phyloP scores from a whole-genome alignment of 2,329 filamentous ascomycete genomes.

The Akanthomyces uredinophilus region DNA sequence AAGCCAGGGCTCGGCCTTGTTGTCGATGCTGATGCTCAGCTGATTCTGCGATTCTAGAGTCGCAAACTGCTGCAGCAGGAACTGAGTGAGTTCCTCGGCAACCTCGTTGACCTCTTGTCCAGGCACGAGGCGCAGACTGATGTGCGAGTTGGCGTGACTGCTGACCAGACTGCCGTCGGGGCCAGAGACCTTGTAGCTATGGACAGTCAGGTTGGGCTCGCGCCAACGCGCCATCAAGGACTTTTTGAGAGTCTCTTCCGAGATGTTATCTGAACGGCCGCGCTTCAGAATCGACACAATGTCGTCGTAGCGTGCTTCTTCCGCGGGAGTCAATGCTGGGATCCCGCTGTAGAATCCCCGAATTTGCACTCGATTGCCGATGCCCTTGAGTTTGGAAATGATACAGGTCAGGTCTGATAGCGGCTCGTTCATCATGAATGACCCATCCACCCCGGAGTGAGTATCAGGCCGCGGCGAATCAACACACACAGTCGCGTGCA shows the following conservation, averaged over 20 bases:
- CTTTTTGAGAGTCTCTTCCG: constrained; percentile 66
- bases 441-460: constrained; percentile 96
- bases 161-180: constrained; percentile 91
- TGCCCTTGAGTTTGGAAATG: constrained; percentile 75
- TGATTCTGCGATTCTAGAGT: constrained; percentile 74
- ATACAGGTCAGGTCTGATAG: constrained; percentile 85
- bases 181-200: constrained; percentile 87
- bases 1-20: constrained; percentile 93
- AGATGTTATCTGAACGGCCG: constrained; percentile 57
- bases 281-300: constrained; percentile 73
- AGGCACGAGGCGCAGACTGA: constrained; percentile 88
- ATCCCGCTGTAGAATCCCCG: constrained; percentile 87
- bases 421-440: constrained; percentile 81
- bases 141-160: constrained; percentile 77
- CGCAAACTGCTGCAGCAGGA: constrained; percentile 66
- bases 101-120: constrained; percentile 85
- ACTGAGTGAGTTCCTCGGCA: constrained; percentile 59
- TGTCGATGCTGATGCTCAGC: constrained; percentile 78
- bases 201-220: constrained; percentile 89
- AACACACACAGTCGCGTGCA: constrained; percentile 86
- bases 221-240: constrained; percentile 93
- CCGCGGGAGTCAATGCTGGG: constrained; percentile 65
- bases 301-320: constrained; percentile 76
- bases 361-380: constrained; percentile 74
- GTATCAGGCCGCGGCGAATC: constrained; percentile 82